Base-by-base conservation (phyloP, 805 yeast species). In the Danielia oregonensis region DNA sequence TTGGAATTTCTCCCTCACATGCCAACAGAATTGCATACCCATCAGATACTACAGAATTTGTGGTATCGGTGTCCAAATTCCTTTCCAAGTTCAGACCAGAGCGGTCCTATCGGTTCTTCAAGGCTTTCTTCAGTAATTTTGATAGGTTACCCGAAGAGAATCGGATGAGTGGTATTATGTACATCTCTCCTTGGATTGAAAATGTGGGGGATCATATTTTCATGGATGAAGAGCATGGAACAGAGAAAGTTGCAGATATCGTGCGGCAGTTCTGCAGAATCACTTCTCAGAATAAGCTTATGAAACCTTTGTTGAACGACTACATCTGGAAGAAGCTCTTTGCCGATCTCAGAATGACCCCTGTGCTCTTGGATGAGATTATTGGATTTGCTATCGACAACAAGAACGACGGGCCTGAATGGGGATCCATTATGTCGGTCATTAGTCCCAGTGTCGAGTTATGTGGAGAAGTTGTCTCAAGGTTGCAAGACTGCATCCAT, bases 371-470 rank as follows among this genome's bases (percentile, higher is more conserved):
- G 8, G 88, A 84, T 42, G 96, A 86, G 49, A 75, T 84, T 15
- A 75, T 86, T 5, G 74, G 79, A 2, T 81, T 79, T 42, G 82
- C 88, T 1, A 72, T 85, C 44, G 93, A 84, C 44, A 76, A 81
- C 49, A 83, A 82, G 44, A 79, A 86, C n/a, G 86, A 82, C 45
- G 83, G 81, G 4, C 72, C 76, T 24, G 79, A 72, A 30, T 84
- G 86, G 86, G 69, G 71, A 13, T 74, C 72, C 30, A 71, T 79
- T 5, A 70, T 82, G 2, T 70, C 82, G 1, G 68, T 82, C n/a
- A 63, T 86, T 43, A 72, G 82, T 1, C 88, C 95, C 3, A 79
- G 91, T 1, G 65, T 80, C n/a, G 86, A 80, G 43, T 67, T 85
- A 2, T 79, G 87, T 48, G 81, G 86, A 6, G 70, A 75, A 32